These are phyloP conservation scores for Rhynchospora pubera DNA, from an alignment of 176 grass and related monocot species.

Conservation along the genomic window DNA sequence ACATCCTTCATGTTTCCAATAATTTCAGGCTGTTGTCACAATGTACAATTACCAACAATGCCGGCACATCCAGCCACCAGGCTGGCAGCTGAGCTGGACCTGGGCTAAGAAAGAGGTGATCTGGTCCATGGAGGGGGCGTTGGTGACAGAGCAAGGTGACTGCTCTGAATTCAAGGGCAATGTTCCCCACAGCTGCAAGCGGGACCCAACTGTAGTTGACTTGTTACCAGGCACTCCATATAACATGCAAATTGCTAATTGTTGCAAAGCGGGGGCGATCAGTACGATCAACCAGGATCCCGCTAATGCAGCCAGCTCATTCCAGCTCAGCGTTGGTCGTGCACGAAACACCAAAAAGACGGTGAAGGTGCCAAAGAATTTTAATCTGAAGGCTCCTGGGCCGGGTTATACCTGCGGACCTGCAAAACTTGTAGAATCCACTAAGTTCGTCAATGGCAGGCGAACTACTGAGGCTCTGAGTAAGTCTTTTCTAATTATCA, in stretches of 20 bases:
- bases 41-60: constrained; percentile 84
- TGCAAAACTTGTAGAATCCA: constrained; percentile 44
- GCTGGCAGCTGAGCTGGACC: constrained; percentile 74
- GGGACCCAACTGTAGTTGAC: constrained; percentile 54
- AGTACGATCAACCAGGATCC: constrained; percentile 62
- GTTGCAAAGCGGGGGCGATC: constrained; percentile 66
- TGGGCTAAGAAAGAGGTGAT: constrained; percentile 93
- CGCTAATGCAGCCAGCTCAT: constrained; percentile 48
- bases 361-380: constrained; percentile 57
- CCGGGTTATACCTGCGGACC: constrained; percentile 71
- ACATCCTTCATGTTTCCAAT: neutral
- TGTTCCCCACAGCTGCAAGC: constrained; percentile 61
- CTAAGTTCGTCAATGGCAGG: constrained; percentile 52
- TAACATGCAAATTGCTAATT: constrained; percentile 76
- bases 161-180: constrained; percentile 63
- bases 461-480: constrained; percentile 64
- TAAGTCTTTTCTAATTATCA: constrained; percentile 37
- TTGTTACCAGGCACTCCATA: constrained; percentile 64
- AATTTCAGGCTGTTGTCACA: constrained; percentile 58
- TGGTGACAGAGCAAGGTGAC: constrained; percentile 74
- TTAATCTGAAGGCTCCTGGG: constrained; percentile 69
- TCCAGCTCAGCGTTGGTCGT: constrained; percentile 72
- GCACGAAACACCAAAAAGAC: constrained; percentile 70
- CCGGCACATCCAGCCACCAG: constrained; percentile 63
- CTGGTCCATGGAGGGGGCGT: constrained; percentile 81